Conservation (phyloP, 768 basidiomycete species). For the Pholiota molesta region DNA sequence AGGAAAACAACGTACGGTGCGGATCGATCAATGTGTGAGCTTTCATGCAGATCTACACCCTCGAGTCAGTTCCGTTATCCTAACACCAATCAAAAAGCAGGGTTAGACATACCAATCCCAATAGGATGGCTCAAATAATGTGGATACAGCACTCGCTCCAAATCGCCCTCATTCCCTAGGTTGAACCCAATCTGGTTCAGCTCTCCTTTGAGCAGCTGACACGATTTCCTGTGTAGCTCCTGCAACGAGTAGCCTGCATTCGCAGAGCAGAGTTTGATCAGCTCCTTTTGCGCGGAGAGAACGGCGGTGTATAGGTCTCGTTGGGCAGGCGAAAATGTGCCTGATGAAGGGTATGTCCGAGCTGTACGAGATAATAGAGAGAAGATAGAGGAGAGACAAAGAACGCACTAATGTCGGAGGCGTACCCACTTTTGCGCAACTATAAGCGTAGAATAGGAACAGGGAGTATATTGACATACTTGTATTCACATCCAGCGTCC, state of each 20-base stretch:
- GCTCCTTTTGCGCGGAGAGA: constrained; percentile 69
- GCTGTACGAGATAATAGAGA: constrained; percentile 43
- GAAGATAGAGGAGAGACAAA: neutral
- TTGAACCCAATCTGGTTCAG: constrained; percentile 79
- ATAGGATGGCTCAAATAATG: constrained; percentile 93
- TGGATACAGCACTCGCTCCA: constrained; percentile 84
- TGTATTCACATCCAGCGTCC: constrained; percentile 93
- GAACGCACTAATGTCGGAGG: constrained; percentile 88
- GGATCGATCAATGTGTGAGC: constrained; percentile 58
- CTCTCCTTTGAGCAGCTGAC: constrained; percentile 67
- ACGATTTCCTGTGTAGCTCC: constrained; percentile 77
- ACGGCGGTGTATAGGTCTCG: constrained; percentile 84
- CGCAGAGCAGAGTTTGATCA: constrained; percentile 65
- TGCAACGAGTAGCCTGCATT: constrained; percentile 60
- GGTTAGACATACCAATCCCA: constrained; percentile 68
- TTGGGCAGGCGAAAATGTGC: constrained; percentile 79
- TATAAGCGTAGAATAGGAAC: neutral
- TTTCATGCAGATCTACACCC: constrained; percentile 84
- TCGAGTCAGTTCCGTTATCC: neutral
- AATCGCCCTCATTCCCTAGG: constrained; percentile 51
- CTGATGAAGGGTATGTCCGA: constrained; percentile 87
- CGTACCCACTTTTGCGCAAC: constrained; percentile 68
- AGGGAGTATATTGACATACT: constrained; percentile 43
- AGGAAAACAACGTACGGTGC: constrained; percentile 44
- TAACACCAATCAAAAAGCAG: neutral